Conservation (phyloP, 768 basidiomycete species). For the Russula virescens region DNA sequence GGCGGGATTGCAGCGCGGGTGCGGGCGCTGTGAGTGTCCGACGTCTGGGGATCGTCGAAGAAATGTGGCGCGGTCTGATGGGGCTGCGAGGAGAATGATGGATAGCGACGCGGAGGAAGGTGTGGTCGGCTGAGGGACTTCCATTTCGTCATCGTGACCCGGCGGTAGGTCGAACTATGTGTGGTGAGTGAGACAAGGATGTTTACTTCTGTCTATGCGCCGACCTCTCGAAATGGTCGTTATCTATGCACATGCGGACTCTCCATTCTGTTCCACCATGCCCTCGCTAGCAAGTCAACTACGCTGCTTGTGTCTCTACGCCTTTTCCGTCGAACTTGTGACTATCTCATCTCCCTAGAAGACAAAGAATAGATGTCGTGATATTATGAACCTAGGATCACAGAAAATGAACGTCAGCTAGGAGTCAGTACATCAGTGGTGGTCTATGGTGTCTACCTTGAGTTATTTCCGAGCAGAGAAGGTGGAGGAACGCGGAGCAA, state of each 20-base stretch:
- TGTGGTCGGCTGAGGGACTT: constrained; percentile 4
- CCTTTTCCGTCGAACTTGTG: background rate
- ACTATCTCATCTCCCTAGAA: too few species aligned
- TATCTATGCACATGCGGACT: background rate
- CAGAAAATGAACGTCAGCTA: too few species aligned
- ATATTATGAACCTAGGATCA: too few species aligned
- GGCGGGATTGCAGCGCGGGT: too few species aligned
- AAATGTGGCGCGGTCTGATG: constrained; percentile 23
- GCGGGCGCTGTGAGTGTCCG: constrained; percentile 24
- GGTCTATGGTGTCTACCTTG: too few species aligned
- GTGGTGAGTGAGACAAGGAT: background rate
- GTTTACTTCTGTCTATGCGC: background rate
- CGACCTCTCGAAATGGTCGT: background rate
- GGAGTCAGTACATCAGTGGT: too few species aligned
- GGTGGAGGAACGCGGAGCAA: too few species aligned
- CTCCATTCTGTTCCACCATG: too few species aligned
- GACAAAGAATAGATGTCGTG: too few species aligned
- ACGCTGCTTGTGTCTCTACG: too few species aligned
- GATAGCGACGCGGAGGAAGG: constrained; percentile 71
- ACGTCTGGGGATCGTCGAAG: constrained; percentile 17
- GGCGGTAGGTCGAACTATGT: background rate
- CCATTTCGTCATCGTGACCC: background rate
- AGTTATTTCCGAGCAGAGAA: too few species aligned
- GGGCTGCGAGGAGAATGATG: constrained; percentile 62
- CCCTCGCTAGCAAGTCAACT: background rate